A percentile compares a stretch with the other conserved stretches of the same genome.
Conservation (phyloP, 1,284 basidiomycete genomes). For the Cryptococcus jaspeensis region DNA sequence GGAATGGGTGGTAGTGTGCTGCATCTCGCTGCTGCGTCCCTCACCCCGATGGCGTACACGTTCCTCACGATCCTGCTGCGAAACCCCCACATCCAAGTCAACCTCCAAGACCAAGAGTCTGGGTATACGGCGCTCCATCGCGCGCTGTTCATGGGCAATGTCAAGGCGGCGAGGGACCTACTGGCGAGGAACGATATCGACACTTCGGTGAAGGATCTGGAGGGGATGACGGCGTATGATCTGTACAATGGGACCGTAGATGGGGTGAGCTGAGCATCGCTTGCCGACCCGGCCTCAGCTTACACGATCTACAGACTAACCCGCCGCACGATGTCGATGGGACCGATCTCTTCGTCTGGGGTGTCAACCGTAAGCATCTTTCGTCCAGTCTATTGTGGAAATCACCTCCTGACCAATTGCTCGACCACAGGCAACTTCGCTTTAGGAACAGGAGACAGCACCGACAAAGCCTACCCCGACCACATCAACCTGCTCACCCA, state of each 20-base stretch:
- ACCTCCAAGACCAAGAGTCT: constrained; percentile 76
- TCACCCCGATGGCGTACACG: constrained; percentile 65
- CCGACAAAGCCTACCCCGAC: constrained; percentile 79
- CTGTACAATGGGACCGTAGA: constrained; percentile 87
- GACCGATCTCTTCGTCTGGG: constrained; percentile 82
- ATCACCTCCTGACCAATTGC: neutral
- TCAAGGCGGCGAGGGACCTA: constrained; percentile 73
- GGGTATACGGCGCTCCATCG: constrained; percentile 92
- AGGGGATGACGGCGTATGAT: constrained; percentile 91
- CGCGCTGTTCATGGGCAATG: constrained; percentile 82
- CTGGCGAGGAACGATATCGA: constrained; percentile 76
- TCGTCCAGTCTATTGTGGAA: neutral
- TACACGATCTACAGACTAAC: constrained; percentile 59
- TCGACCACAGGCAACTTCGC: constrained; percentile 61
- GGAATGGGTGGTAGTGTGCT: constrained; percentile 60
- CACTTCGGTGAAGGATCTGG: constrained; percentile 71
- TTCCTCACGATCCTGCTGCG: constrained; percentile 78
- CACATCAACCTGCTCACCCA: constrained; percentile 59
- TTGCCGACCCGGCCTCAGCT: constrained; percentile 10
- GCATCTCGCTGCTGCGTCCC: constrained; percentile 71
- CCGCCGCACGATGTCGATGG: constrained; percentile 53
- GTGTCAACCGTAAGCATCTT: constrained; percentile 71
- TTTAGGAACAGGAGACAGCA: constrained; percentile 76
- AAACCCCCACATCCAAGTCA: constrained; percentile 74
- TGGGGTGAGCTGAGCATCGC: too few species aligned